These are phyloP conservation scores for Priceomyces fermenticarens DNA, from an alignment of 805 yeast species.

Conservation along the genomic window DNA sequence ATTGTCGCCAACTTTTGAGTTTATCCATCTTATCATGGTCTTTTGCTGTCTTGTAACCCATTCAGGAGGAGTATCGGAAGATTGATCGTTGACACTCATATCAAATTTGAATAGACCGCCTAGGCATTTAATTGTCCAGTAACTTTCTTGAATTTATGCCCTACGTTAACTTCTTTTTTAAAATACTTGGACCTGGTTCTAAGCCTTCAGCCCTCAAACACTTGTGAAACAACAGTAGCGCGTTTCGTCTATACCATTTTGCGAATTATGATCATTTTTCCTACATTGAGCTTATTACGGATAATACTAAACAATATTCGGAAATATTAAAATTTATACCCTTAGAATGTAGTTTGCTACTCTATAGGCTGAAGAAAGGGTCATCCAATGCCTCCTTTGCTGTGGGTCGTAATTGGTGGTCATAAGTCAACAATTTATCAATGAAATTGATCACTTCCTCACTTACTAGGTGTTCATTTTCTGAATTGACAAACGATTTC, in stretches of 20 bases:
- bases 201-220: not conserved
- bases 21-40: constrained; percentile 51
- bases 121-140: too few species aligned
- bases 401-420: constrained; percentile 84
- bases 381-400: constrained; percentile 88
- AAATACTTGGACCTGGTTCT: not conserved
- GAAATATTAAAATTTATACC: too few species aligned
- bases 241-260: not conserved
- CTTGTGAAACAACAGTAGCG: constrained; percentile 2
- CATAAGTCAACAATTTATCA: constrained; percentile 76
- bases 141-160: too few species aligned
- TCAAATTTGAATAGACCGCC: too few species aligned
- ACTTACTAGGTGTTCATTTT: constrained; percentile 64
- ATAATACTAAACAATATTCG: not conserved
- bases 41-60: constrained; percentile 48
- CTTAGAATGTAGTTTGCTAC: not conserved
- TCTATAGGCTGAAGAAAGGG: constrained; percentile 31
- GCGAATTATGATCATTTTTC: not conserved
- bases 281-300: not conserved
- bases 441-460: constrained; percentile 75
- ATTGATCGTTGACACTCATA: not conserved
- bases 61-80: constrained; percentile 7
- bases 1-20: constrained; percentile 29
- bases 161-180: too few species aligned
- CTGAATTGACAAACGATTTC: constrained; percentile 68